These are phyloP conservation scores for Athelia psychrophila DNA, from an alignment of 1,284 basidiomycete genomes.

Conservation along the genomic window DNA sequence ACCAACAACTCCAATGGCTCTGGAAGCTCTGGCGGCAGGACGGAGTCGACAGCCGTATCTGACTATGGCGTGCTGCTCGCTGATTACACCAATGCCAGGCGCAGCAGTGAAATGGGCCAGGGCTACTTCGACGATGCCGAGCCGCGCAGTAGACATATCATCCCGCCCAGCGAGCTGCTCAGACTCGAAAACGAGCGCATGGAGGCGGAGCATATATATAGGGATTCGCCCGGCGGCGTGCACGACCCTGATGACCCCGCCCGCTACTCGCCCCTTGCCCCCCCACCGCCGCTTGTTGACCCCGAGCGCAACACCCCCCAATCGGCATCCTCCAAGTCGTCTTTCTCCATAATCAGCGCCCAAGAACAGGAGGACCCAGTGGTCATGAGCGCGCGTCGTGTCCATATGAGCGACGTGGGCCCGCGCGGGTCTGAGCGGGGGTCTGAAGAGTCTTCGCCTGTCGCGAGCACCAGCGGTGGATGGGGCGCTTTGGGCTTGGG, in stretches of 20 bases:
- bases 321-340: background rate
- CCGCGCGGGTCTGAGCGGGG: slow-evolving; percentile 24
- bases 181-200: slow-evolving; percentile 25
- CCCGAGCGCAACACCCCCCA: slow-evolving; percentile 24
- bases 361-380: slow-evolving; percentile 47
- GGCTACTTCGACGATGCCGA: background rate
- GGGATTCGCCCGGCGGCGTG: slow-evolving; percentile 21
- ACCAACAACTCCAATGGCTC: background rate
- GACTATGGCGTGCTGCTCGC: background rate
- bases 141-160: slow-evolving; percentile 17
- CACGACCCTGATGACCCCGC: slow-evolving; percentile 21
- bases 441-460: slow-evolving; percentile 20
- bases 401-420: slow-evolving; percentile 46
- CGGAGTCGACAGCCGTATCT: background rate
- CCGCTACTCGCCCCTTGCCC: slow-evolving; percentile 28
- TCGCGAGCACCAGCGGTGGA: slow-evolving; percentile 15
- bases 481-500: slow-evolving; percentile 40
- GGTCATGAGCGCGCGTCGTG: slow-evolving; percentile 56
- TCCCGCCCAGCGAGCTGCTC: slow-evolving; percentile 25
- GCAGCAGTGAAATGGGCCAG: slow-evolving; percentile 22
- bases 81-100: slow-evolving; percentile 14
- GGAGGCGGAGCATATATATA: slow-evolving; percentile 12
- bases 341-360: slow-evolving; percentile 14
- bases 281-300: slow-evolving; percentile 37
- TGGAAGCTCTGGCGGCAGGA: background rate